Percentiles rank a stretch among this genome's conserved stretches.
phyloP scores from a whole-genome alignment of 179 eudicot species.

The Corrigiola litoralis region DNA sequence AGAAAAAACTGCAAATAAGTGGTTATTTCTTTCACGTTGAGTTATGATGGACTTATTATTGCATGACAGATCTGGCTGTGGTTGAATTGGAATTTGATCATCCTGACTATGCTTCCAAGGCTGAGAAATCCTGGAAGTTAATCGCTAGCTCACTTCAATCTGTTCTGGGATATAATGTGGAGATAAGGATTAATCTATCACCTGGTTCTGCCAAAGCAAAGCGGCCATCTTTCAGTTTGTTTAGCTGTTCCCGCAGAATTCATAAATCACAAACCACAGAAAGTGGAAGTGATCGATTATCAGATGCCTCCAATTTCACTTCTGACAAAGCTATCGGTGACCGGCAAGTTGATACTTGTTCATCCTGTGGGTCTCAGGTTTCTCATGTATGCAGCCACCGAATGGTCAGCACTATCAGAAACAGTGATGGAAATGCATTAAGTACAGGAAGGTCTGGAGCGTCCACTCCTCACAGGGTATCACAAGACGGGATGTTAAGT shows the following conservation, averaged over 20 bases:
- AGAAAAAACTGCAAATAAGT: neutral
- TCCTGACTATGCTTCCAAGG: conserved; percentile 62
- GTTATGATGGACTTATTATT: neutral
- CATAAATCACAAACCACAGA: conserved; percentile 37
- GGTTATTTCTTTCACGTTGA: neutral
- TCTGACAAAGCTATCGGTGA: conserved; percentile 42
- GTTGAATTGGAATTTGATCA: conserved; percentile 70
- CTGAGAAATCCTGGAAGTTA: conserved; percentile 86
- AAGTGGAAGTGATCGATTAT: conserved; percentile 36
- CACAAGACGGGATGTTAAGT: conserved; percentile 27
- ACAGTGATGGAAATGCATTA: conserved; percentile 69
- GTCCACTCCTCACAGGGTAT: conserved; percentile 34
- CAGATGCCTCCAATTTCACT: conserved; percentile 38
- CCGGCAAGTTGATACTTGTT: conserved; percentile 38
- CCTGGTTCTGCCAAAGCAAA: conserved; percentile 30
- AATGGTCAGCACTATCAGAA: conserved; percentile 50
- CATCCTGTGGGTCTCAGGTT: conserved; percentile 49
- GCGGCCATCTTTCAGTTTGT: conserved; percentile 55
- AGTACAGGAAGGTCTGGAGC: conserved; percentile 60
- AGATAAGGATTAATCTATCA: conserved; percentile 60
- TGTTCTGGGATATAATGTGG: conserved; percentile 69
- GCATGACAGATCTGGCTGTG: conserved; percentile 54
- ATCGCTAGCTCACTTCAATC: conserved; percentile 77
- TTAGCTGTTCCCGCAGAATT: conserved; percentile 60
- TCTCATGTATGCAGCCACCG: conserved; percentile 40